Evolutionary conservation across 2,329 filamentous ascomycete genomes (phyloP), one percentile per base, ranked within the genome.

Genomic region (Orbilia blumenaviensis): DNA sequence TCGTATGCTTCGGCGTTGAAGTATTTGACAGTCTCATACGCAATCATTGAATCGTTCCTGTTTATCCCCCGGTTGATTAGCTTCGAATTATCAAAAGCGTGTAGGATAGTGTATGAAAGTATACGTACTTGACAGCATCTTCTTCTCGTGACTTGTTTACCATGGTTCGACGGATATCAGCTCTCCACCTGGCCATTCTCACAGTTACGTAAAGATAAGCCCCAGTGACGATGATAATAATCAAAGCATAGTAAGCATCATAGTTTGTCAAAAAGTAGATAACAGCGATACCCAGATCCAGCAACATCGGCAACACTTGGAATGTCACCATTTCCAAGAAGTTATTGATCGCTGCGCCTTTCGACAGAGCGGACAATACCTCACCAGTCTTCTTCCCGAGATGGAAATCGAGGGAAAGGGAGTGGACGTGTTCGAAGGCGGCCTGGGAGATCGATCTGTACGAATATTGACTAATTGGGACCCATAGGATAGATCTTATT

Each of bases 281-380:
- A 80, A 99, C 91, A 54, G 95, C 93, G 60, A 97, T 88, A 77
- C 90, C 87, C 36, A 99, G 86, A 83, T 99, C 95, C 76, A 97
- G 87, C 34, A 98, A 86, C 93, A 97, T 98, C 0, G 95, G 95
- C 12, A 96, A 87, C 8, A 99, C 92, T 82, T 96, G 92, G 81
- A 99, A 99, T 0, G 94, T 98, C 79, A 97, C 89, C 83, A 97
- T 93, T 83, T 98, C 95, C 68, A 99, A 87, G 82, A 99, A 99
- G 4, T 91, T 93, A 81, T 98, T 98, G 85, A 99, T 96, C 2
- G 94, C 92, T 76, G 91, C 94, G 50, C 95, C 95, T 83, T 99
- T 99, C 84, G 95, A 97, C 78, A 99, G 86, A 0, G 95, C 95
- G 12, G 94, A 98, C 14, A 98, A 85, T 8, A 99, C 93, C 83